Evolutionary conservation across 768 basidiomycete species (phyloP).

Genomic region (button mushroom (Agaricus bisporus)): DNA sequence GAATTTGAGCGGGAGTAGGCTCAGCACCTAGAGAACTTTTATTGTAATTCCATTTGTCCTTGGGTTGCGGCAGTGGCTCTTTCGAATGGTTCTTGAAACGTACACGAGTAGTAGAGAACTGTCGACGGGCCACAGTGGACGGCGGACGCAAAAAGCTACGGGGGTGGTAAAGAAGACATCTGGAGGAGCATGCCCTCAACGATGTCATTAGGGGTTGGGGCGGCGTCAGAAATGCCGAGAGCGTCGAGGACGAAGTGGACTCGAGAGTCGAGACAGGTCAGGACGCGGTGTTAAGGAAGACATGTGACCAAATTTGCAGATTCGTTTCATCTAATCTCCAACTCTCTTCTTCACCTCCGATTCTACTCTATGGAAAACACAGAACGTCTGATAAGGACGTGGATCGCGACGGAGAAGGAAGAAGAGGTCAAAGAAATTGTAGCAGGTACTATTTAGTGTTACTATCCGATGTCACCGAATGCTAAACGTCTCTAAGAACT

Average conservation of each 20-base stretch:
- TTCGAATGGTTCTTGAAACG: not conserved
- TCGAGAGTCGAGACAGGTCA: not conserved
- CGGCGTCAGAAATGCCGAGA: not conserved
- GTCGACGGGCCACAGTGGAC: not conserved
- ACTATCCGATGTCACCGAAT: not conserved
- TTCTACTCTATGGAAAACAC: conserved; percentile 29
- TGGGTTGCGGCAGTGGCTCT: conserved; percentile 20
- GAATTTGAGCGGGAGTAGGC: conserved; percentile 30
- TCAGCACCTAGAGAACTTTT: conserved; percentile 50
- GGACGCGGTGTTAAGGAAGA: not conserved
- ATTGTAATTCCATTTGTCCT: conserved; percentile 80
- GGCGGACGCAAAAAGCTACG: conserved; percentile 3
- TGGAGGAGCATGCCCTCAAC: conserved; percentile 24
- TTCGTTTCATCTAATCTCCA: conserved; percentile 2
- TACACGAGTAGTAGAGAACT: conserved; percentile 1
- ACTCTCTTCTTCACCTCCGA: not conserved
- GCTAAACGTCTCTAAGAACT: conserved; percentile 27
- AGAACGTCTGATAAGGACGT: conserved; percentile 56
- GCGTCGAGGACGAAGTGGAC: not conserved
- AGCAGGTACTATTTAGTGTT: conserved; percentile 38
- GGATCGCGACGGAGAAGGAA: conserved; percentile 61
- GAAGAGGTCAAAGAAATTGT: conserved; percentile 54
- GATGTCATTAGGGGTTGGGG: conserved; percentile 27
- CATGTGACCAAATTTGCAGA: conserved; percentile 9
- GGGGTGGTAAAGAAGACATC: conserved; percentile 22